Evolutionary conservation across 768 basidiomycete species (phyloP), one percentile per base, ranked within the genome.

Genomic region (Lactarius trivialis): DNA sequence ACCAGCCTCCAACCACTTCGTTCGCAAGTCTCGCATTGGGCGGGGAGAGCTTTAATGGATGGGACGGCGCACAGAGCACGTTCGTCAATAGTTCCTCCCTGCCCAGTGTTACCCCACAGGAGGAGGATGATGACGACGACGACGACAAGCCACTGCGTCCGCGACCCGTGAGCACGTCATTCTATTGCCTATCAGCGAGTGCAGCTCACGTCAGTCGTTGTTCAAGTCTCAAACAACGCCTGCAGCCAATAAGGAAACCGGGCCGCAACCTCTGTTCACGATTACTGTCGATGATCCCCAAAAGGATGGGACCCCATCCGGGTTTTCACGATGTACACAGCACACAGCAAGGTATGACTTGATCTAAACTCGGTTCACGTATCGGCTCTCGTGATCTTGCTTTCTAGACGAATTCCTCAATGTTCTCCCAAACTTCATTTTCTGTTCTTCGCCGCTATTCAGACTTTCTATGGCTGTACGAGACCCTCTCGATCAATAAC

Each of bases 391-490:
- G 17, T 55, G 26, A 54, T 11, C 8, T 30, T 32, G 34, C 45
- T 45, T 32, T 50, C 41, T 67, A 92, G 88, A 97, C 94, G 0
- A 91, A 88, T 7, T 95, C 93, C 4, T 86, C 91, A 0, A 75
- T 87, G 30, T 98, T 82, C 76, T 83, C 85, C 66, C 92, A 91
- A 77, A 82, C 86, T 1, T 77, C 85, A 1, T 96, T 97, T 73
- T 95, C 94, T 2, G 97, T 98, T 56, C 84, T 99, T 1, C 83
- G 97, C n/a, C 86, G 97, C 33, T 99, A 97, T 74, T 93, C 92
- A 7, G 96, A 99, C 74, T 99, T 98, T 70, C 81, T 98, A 24
- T 98, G 97, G 97, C 75, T 99, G 1, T 97, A 91, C 72, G 93
- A 94, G 69, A 85, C 88, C 0, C 81, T 99, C 2, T 87, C 86